Evolutionary conservation across 148 eudicot genomes (phyloP).

Genomic region (Nepenthes gracilis): DNA sequence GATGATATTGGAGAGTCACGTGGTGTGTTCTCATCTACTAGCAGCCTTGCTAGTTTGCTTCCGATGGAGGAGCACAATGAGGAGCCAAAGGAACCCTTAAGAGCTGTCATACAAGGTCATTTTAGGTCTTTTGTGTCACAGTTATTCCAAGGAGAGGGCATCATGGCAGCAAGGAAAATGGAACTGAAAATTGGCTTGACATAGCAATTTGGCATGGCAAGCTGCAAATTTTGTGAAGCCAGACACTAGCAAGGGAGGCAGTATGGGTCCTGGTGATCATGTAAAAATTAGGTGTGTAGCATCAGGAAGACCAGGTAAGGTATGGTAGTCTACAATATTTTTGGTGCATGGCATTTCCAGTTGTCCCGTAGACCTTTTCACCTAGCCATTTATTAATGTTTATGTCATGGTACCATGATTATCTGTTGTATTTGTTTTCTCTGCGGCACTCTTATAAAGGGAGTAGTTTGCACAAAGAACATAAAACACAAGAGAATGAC

Average conservation of each 20-base stretch:
- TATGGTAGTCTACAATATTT: conserved; percentile 10
- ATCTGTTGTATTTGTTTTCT: not conserved
- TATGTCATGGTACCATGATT: not conserved
- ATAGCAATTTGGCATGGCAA: conserved; percentile 78
- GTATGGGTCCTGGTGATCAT: conserved; percentile 95
- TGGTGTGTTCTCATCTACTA: conserved; percentile 35
- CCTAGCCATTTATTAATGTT: not conserved
- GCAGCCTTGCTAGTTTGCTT: conserved; percentile 22
- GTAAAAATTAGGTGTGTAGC: conserved; percentile 87
- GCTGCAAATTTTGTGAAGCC: conserved; percentile 94
- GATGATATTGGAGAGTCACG: conserved; percentile 55
- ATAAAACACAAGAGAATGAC: conserved; percentile 98
- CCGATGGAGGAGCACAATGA: conserved; percentile 33
- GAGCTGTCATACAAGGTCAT: conserved; percentile 61
- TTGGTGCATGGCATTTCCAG: not conserved
- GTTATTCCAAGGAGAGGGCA: conserved; percentile 70
- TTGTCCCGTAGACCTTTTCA: not conserved
- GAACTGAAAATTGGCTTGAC: conserved; percentile 59
- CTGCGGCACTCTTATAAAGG: conserved; percentile 74
- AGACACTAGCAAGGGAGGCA: conserved; percentile 88
- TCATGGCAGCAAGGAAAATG: conserved; percentile 31
- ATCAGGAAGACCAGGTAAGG: conserved; percentile 85
- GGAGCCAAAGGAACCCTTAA: conserved; percentile 47
- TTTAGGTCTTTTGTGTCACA: conserved; percentile 95
- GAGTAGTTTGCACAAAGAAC: conserved; percentile 92